Percentiles rank a stretch among this genome's conserved stretches.
These are phyloP conservation scores for Ophioceras dolichostomum DNA, from an alignment of 2,329 filamentous ascomycete genomes.

Conservation along the genomic window DNA sequence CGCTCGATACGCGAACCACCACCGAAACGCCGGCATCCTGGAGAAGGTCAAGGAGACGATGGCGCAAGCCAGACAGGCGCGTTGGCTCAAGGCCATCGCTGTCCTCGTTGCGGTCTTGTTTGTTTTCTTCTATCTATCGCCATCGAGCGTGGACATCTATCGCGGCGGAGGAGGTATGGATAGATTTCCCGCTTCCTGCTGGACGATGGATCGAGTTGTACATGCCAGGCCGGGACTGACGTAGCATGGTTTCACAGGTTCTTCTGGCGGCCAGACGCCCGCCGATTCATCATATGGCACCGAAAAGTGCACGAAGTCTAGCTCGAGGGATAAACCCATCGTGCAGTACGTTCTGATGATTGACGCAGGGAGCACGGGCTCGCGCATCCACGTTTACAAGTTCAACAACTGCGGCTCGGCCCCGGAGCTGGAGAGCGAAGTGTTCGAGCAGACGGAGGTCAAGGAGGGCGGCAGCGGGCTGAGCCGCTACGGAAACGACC, in stretches of 20 bases:
- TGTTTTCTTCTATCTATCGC: constrained; percentile 52
- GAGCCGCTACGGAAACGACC: constrained; percentile 78
- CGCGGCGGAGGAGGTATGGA: constrained; percentile 26
- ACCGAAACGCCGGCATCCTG: constrained; percentile 33
- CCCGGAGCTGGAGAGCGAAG: constrained; percentile 86
- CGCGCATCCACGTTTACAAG: constrained; percentile 94
- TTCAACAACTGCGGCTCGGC: constrained; percentile 97
- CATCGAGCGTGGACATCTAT: constrained; percentile 42
- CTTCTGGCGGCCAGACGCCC: constrained; percentile 36
- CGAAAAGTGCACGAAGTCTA: constrained; percentile 69
- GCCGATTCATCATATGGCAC: constrained; percentile 53
- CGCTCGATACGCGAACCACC: constrained; percentile 41
- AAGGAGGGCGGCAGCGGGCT: constrained; percentile 57
- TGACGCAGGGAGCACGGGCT: constrained; percentile 94
- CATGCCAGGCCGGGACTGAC: too few species aligned
- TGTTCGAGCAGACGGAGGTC: constrained; percentile 90
- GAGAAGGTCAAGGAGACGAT: constrained; percentile 44
- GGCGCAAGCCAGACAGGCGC: constrained; percentile 51
- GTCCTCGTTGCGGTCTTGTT: constrained; percentile 48
- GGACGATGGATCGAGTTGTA: too few species aligned
- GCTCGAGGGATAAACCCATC: constrained; percentile 79
- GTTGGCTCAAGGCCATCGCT: constrained; percentile 53
- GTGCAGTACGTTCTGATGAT: constrained; percentile 99
- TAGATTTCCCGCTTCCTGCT: too few species aligned
- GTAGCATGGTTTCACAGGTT: too few species aligned